phyloP scores from a whole-genome alignment of 768 basidiomycete species.

The Mycena epipterygia region DNA sequence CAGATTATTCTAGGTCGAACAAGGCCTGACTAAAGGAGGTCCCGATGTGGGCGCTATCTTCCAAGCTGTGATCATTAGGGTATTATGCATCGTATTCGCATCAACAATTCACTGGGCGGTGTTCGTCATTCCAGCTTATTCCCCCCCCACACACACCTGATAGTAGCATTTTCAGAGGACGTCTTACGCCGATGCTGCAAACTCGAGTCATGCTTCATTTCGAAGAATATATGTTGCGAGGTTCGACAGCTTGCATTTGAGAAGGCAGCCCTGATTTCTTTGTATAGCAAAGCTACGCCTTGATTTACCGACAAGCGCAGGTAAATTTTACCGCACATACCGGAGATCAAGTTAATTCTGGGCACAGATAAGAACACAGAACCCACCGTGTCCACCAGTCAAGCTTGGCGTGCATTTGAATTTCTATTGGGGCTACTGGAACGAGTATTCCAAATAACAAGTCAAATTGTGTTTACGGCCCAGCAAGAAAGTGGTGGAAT shows the following conservation, averaged over 20 bases:
- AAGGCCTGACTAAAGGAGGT: not conserved
- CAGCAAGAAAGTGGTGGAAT: constrained; percentile 17
- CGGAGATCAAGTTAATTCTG: not conserved
- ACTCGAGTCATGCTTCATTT: constrained; percentile 8
- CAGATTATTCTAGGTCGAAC: constrained; percentile 12
- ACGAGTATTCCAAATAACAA: not conserved
- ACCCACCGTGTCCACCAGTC: not conserved
- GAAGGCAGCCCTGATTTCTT: not conserved
- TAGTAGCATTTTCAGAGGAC: not conserved
- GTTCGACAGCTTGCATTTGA: not conserved
- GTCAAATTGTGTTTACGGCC: constrained; percentile 14
- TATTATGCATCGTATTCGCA: not conserved
- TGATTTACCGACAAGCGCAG: constrained; percentile 18
- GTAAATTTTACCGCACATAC: not conserved
- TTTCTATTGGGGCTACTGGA: not conserved
- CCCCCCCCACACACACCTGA: too few relatives aligned
- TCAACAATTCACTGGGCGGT: not conserved
- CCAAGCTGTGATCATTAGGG: not conserved
- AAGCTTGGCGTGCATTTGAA: constrained; percentile 4
- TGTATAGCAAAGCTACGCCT: constrained; percentile 3
- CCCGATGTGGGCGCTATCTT: constrained; percentile 3
- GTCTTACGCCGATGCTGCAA: not conserved
- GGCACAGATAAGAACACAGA: constrained; percentile 6
- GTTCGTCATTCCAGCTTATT: not conserved
- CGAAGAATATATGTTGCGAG: constrained; percentile 14